phyloP scores from a whole-genome alignment of 2,329 filamentous ascomycete genomes.

The Phyllosticta citrichinensis region DNA sequence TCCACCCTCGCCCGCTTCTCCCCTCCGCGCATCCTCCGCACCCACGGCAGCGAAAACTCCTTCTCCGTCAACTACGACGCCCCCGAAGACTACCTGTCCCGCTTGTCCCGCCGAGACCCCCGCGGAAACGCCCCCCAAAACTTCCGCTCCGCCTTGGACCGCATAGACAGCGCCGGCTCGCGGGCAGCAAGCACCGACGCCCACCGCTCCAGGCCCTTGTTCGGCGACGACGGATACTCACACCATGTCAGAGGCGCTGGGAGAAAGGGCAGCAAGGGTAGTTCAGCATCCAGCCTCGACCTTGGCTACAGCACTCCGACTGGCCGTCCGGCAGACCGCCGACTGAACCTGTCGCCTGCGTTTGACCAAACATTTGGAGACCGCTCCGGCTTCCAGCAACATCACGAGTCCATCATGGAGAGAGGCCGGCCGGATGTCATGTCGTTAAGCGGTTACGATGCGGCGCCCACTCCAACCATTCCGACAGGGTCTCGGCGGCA shows the following conservation, averaged over 20 bases:
- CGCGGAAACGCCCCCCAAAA: constrained; percentile 76
- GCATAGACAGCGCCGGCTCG: constrained; percentile 19
- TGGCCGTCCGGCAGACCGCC: constrained; percentile 24
- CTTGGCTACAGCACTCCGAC: constrained; percentile 50
- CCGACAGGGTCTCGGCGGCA: constrained; percentile 63
- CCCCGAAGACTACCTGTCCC: constrained; percentile 26
- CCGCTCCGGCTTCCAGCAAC: constrained; percentile 12
- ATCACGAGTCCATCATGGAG: constrained; percentile 35
- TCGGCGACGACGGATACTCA: constrained; percentile 20
- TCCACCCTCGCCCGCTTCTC: constrained; percentile 23
- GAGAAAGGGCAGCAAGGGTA: constrained; percentile 61
- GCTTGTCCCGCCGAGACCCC: constrained; percentile 43
- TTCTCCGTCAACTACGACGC: constrained; percentile 41
- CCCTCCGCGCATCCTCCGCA: constrained; percentile 29
- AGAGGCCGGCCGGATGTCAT: constrained; percentile 34
- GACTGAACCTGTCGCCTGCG: constrained; percentile 55
- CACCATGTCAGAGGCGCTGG: constrained; percentile 34
- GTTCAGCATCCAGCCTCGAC: constrained; percentile 57
- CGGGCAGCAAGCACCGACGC: not conserved
- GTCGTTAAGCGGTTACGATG: constrained; percentile 55
- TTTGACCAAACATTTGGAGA: constrained; percentile 52
- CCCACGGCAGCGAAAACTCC: constrained; percentile 51
- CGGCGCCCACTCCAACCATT: constrained; percentile 76
- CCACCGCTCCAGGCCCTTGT: constrained; percentile 14
- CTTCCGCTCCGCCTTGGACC: constrained; percentile 32